A percentile compares a stretch with the other conserved stretches of the same genome.
Conservation (phyloP, 2,329 filamentous ascomycete species). For the Tolypocladium ophioglossoides region DNA sequence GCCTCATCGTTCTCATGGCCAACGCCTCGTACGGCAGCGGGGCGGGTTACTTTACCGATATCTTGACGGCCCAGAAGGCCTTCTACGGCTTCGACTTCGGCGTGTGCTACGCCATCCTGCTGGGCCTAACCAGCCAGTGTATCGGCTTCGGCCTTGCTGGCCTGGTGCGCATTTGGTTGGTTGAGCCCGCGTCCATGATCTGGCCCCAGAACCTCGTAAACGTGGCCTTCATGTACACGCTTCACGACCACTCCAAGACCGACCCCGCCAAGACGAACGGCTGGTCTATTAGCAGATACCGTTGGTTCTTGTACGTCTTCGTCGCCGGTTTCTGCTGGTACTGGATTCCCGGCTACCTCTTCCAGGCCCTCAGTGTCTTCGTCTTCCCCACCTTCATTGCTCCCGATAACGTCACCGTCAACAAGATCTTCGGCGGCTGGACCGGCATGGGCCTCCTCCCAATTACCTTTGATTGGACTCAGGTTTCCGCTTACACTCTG, state of each 20-base stretch:
- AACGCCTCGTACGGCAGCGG: conserved; percentile 36
- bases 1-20: conserved; percentile 42
- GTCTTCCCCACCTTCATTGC: conserved; percentile 45
- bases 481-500: conserved; percentile 28
- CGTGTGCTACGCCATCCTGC: conserved; percentile 45
- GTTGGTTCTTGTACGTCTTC: conserved; percentile 33
- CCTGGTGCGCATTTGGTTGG: conserved; percentile 42
- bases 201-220: conserved; percentile 43
- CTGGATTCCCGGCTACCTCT: conserved; percentile 41
- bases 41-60: conserved; percentile 27
- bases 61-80: conserved; percentile 29
- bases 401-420: conserved; percentile 40
- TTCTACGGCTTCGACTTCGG: conserved; percentile 37
- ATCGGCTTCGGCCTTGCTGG: conserved; percentile 52
- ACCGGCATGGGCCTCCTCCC: conserved; percentile 43
- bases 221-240: conserved; percentile 34
- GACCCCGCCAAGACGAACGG: conserved; percentile 29
- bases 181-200: conserved; percentile 51
- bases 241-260: conserved; percentile 29
- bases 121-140: conserved; percentile 47
- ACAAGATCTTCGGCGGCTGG: conserved; percentile 44
- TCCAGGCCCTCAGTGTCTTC: conserved; percentile 40
- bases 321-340: conserved; percentile 37
- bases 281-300: conserved; percentile 33
- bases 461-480: conserved; percentile 38